phyloP scores from a whole-genome alignment of 495 filamentous ascomycete genomes.

The Penicillium tannophilum region DNA sequence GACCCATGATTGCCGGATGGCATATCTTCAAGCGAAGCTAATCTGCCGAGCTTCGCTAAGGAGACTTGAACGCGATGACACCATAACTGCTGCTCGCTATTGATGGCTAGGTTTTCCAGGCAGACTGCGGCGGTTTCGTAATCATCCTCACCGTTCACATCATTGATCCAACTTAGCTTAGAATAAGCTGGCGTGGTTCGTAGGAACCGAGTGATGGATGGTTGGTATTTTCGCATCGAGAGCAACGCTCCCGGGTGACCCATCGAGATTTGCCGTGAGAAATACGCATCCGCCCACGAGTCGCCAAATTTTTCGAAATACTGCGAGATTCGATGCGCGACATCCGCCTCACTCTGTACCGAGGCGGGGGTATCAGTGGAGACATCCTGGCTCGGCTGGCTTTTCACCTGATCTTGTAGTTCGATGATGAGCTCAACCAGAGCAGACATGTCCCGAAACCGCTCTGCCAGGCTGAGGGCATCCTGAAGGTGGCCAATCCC shows the following conservation, averaged over 20 bases:
- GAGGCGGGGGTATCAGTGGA: constrained; percentile 11
- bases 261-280: constrained; percentile 69
- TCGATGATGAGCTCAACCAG: constrained; percentile 64
- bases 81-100: constrained; percentile 76
- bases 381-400: constrained; percentile 14
- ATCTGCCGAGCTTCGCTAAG: constrained; percentile 75
- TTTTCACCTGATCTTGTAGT: constrained; percentile 45
- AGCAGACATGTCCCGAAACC: constrained; percentile 67
- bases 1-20: constrained; percentile 19
- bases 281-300: constrained; percentile 77
- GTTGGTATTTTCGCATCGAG: constrained; percentile 60
- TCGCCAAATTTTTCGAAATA: constrained; percentile 76
- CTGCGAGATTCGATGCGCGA: constrained; percentile 50
- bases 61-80: constrained; percentile 89
- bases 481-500: constrained; percentile 68
- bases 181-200: constrained; percentile 63
- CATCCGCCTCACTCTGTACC: constrained; percentile 29
- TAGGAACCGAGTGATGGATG: constrained; percentile 73
- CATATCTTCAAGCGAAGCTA: constrained; percentile 57
- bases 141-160: constrained; percentile 71
- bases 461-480: constrained; percentile 73
- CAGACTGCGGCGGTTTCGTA: constrained; percentile 68
- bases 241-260: constrained; percentile 68
- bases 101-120: constrained; percentile 64
- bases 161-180: constrained; percentile 93